Conservation (phyloP, 306 rosid genomes). For the Glycine soja region DNA sequence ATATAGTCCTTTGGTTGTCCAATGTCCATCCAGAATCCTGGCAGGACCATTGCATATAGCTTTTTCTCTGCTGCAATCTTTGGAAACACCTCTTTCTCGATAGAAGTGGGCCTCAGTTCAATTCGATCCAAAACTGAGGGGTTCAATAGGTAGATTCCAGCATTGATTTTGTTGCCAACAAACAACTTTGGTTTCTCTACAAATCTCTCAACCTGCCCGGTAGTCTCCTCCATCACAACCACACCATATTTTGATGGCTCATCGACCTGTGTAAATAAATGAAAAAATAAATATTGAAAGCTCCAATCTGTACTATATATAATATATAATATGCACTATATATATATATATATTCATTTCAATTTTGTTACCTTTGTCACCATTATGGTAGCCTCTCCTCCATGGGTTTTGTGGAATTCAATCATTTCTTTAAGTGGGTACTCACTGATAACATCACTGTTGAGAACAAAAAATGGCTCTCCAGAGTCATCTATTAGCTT, state of each 20-base stretch:
- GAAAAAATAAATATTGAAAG: not conserved
- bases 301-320: conserved; percentile 11
- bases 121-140: conserved; percentile 92
- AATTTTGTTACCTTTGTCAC: conserved; percentile 84
- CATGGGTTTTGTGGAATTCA: conserved; percentile 85
- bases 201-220: conserved; percentile 90
- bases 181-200: conserved; percentile 96
- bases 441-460: conserved; percentile 97
- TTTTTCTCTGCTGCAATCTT: conserved; percentile 79
- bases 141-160: conserved; percentile 88
- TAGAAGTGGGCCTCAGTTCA: conserved; percentile 91
- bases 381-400: conserved; percentile 99
- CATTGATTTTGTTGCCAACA: conserved; percentile 99
- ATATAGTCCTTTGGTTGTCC: conserved; percentile 98
- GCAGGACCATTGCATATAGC: conserved; percentile 96
- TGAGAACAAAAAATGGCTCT: conserved; percentile 95
- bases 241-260: conserved; percentile 99
- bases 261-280: conserved; percentile 70
- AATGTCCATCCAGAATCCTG: conserved; percentile 99
- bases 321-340: too few relatives aligned
- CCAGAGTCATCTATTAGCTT: conserved; percentile 79
- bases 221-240: conserved; percentile 90
- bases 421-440: conserved; percentile 95
- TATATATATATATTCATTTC: not conserved
- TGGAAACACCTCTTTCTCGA: conserved; percentile 98